Percentiles rank a stretch among this genome's conserved stretches.
phyloP scores from a whole-genome alignment of 441 rosid genomes.

The Populus tomentosa region DNA sequence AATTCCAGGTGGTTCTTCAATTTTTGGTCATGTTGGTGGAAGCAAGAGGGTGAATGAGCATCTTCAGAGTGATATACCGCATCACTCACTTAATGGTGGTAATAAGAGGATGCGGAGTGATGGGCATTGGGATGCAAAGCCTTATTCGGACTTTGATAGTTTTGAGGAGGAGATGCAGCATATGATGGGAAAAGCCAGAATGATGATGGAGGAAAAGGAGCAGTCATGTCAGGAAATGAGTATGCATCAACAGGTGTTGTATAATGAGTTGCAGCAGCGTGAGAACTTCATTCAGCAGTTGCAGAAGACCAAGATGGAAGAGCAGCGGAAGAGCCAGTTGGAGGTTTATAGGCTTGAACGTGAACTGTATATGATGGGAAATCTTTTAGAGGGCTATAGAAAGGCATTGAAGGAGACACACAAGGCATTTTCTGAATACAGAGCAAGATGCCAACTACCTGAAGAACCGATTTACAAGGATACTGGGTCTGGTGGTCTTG shows the following conservation, averaged over 20 bases:
- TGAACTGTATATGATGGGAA: slow-evolving; percentile 64
- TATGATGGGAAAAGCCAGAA: slow-evolving; percentile 46
- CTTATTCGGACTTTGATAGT: slow-evolving; percentile 38
- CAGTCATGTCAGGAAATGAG: slow-evolving; percentile 37
- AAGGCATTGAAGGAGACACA: slow-evolving; percentile 66
- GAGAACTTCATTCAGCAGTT: slow-evolving; percentile 45
- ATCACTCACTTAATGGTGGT: slow-evolving; percentile 39
- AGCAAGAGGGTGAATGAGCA: slow-evolving; percentile 60
- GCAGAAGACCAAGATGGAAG: slow-evolving; percentile 58
- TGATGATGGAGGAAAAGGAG: slow-evolving; percentile 45
- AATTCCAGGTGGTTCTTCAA: slow-evolving; percentile 41
- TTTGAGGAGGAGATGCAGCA: slow-evolving; percentile 48
- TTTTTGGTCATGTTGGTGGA: slow-evolving; percentile 35
- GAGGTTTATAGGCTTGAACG: slow-evolving; percentile 61
- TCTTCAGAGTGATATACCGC: slow-evolving; percentile 40
- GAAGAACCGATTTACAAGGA: slow-evolving; percentile 74
- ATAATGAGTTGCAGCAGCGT: slow-evolving; percentile 48
- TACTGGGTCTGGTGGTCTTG: slow-evolving; percentile 80
- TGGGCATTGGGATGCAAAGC: slow-evolving; percentile 47
- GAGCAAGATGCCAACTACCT: slow-evolving; percentile 44
- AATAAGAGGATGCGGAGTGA: slow-evolving; percentile 67
- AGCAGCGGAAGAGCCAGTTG: slow-evolving; percentile 43
- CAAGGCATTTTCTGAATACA: slow-evolving; percentile 59
- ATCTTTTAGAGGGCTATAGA: slow-evolving; percentile 64
- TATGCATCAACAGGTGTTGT: slow-evolving; percentile 51